These are phyloP conservation scores for Candida sphagnicola DNA, from an alignment of 805 yeast species.

Conservation along the genomic window DNA sequence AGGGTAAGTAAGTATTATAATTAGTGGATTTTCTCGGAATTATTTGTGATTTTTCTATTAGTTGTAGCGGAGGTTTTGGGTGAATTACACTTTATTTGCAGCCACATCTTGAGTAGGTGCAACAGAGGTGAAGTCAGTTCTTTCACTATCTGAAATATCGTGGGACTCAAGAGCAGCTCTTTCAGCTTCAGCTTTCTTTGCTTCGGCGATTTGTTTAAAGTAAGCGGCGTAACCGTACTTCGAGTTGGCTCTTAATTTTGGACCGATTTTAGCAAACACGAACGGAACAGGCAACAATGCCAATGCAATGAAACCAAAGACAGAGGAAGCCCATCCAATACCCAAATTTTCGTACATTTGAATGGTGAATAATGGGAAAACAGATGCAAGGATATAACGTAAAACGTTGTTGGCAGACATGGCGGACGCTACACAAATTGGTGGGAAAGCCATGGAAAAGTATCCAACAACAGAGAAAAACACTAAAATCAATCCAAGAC, in stretches of 20 bases:
- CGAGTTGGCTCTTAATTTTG: conserved; percentile 50
- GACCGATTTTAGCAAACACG: conserved; percentile 59
- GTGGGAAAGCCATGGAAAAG: conserved; percentile 70
- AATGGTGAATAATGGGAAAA: conserved; percentile 78
- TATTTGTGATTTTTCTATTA: background rate
- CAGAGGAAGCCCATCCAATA: conserved; percentile 75
- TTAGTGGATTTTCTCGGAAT: no score
- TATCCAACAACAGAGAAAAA: conserved; percentile 69
- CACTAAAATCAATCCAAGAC: conserved; percentile 67
- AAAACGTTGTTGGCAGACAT: conserved; percentile 82
- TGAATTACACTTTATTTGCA: conserved; percentile 9
- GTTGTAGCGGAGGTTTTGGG: background rate
- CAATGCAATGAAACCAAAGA: conserved; percentile 62
- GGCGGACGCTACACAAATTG: conserved; percentile 77
- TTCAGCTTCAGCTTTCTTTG: conserved; percentile 9
- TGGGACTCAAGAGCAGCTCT: background rate
- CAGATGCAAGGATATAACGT: conserved; percentile 72
- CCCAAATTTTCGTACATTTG: conserved; percentile 76
- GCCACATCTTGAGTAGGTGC: conserved; percentile 9
- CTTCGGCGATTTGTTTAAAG: conserved; percentile 15
- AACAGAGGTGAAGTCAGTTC: no score
- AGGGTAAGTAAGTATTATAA: no score
- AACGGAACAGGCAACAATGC: conserved; percentile 75
- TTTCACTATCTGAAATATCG: no score
- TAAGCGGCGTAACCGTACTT: conserved; percentile 57